phyloP scores from a whole-genome alignment of 257 asterid genomes.

The Parsonsia alboflavescens region DNA sequence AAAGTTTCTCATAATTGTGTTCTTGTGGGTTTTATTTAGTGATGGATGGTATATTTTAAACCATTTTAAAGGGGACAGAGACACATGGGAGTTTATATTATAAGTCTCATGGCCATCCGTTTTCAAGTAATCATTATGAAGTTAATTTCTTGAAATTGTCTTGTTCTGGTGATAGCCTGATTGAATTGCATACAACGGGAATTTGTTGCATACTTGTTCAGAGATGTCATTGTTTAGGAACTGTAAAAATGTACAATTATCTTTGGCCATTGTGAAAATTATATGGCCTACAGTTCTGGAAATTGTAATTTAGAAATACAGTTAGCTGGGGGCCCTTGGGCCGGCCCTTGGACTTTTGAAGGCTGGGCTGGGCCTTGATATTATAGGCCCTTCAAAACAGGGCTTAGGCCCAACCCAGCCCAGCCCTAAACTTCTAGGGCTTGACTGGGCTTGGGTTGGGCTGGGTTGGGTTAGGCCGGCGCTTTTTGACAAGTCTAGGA shows the following conservation, averaged over 20 bases:
- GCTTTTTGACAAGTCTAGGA: too few relatives aligned
- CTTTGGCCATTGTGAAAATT: neutral
- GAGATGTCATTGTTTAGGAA: neutral
- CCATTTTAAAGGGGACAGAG: neutral
- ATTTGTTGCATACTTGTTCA: neutral
- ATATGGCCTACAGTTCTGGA: too few relatives aligned
- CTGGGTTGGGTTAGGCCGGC: too few relatives aligned
- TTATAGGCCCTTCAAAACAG: too few relatives aligned
- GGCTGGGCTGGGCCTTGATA: too few relatives aligned
- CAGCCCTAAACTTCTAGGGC: too few relatives aligned
- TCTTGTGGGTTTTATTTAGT: neutral
- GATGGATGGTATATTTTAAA: neutral
- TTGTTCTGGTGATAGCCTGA: neutral
- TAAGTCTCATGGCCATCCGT: neutral
- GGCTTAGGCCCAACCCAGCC: too few relatives aligned
- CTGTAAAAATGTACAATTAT: neutral
- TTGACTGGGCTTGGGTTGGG: too few relatives aligned
- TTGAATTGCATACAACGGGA: neutral
- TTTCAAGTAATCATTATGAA: neutral
- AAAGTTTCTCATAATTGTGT: neutral
- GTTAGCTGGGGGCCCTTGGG: too few relatives aligned
- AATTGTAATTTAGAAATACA: too few relatives aligned
- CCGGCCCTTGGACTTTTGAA: too few relatives aligned
- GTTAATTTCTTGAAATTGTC: neutral
- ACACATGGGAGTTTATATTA: conserved; percentile 7